Percentiles rank a stretch among this genome's conserved stretches.
Conservation (phyloP, 2,329 filamentous ascomycete species). For the Fusarium nurragi region DNA sequence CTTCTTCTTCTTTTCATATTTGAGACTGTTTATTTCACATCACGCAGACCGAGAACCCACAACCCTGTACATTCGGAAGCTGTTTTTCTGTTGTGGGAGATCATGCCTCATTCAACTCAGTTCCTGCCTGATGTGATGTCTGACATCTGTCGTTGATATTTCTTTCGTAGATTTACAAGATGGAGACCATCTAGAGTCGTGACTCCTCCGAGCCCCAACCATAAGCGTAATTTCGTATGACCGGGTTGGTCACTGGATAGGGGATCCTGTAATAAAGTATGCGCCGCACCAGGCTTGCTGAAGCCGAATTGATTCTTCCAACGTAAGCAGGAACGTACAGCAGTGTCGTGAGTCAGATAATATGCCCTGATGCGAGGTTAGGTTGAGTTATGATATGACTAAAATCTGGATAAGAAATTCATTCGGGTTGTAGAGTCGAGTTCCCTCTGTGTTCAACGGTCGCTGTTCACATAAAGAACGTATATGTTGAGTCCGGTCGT, state of each 20-base stretch:
- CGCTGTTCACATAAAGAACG: background rate
- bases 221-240: background rate
- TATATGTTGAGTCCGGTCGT: background rate
- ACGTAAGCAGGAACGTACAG: background rate
- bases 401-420: background rate
- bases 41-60: background rate
- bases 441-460: background rate
- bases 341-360: background rate
- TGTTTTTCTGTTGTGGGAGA: background rate
- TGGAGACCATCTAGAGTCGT: background rate
- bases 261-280: background rate
- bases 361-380: background rate
- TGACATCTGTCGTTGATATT: background rate
- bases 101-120: background rate
- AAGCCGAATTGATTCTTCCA: background rate
- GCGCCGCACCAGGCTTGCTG: background rate
- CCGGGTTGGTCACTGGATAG: background rate
- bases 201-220: background rate
- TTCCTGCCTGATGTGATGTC: background rate
- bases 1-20: background rate
- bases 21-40: background rate
- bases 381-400: background rate
- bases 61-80: background rate
- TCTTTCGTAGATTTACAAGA: background rate
- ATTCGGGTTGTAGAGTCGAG: background rate